Evolutionary conservation across 345 rosid species (phyloP).

Genomic region (Angophora floribunda): DNA sequence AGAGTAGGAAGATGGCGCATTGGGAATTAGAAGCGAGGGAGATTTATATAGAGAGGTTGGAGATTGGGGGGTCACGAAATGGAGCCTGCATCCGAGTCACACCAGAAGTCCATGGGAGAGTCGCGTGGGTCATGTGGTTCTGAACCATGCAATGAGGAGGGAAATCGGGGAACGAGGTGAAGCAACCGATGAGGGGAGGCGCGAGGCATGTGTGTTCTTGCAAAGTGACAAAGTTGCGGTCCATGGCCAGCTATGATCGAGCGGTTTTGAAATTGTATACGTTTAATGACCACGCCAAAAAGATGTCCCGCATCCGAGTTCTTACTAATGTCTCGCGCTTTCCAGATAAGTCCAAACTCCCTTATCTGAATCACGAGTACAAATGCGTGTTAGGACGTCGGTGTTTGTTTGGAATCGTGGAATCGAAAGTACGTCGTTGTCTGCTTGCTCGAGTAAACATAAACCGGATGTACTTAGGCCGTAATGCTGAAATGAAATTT

Average conservation of each 20-base stretch:
- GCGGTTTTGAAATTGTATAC: neutral
- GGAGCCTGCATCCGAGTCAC: neutral
- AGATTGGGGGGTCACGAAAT: neutral
- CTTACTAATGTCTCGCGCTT: neutral
- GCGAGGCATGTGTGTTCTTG: neutral
- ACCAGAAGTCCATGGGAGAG: neutral
- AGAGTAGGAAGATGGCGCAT: neutral
- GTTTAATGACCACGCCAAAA: neutral
- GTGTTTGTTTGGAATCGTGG: neutral
- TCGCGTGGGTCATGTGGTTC: neutral
- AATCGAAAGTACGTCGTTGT: neutral
- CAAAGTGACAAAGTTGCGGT: neutral
- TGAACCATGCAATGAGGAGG: neutral
- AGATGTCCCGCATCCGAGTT: neutral
- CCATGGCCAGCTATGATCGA: neutral
- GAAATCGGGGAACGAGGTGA: neutral
- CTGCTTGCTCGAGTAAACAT: neutral
- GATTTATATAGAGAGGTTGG: neutral
- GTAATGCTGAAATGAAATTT: neutral
- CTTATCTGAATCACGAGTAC: neutral
- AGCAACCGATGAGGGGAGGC: neutral
- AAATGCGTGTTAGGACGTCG: neutral
- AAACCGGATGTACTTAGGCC: neutral
- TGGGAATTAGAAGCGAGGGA: neutral
- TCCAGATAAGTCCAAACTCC: neutral